Evolutionary conservation across 805 yeast genomes (phyloP).

Genomic region (Groenewaldozyma tartarivorans): DNA sequence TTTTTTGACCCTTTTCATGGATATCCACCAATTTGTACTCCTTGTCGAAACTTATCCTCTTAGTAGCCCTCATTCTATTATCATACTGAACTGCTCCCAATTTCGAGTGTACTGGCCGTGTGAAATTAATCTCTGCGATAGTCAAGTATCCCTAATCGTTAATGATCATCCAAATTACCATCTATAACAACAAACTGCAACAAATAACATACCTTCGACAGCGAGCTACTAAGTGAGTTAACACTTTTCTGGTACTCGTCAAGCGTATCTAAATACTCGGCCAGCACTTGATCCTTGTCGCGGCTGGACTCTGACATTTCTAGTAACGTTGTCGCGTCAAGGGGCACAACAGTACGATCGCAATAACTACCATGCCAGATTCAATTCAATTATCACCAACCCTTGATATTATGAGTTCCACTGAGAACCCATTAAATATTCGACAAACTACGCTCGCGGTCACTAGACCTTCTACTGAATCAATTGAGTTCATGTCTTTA

Average conservation of each 20-base stretch:
- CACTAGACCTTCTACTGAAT: too few species aligned
- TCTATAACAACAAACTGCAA: not conserved
- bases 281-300: too few species aligned
- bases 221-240: slow-evolving; percentile 1
- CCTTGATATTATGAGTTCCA: not conserved
- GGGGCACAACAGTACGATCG: too few species aligned
- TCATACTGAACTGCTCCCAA: slow-evolving; percentile 39
- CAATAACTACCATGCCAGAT: too few species aligned
- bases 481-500: too few species aligned
- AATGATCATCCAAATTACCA: not conserved
- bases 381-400: not conserved
- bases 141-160: slow-evolving; percentile 30
- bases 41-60: slow-evolving; percentile 7
- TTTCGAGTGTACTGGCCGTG: slow-evolving; percentile 15
- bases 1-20: not conserved
- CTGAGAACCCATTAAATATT: too few species aligned
- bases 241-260: slow-evolving; percentile 9
- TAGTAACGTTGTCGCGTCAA: too few species aligned
- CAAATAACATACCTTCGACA: slow-evolving; percentile 5
- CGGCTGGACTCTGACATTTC: too few species aligned
- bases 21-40: slow-evolving; percentile 1
- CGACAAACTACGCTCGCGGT: too few species aligned
- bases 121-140: slow-evolving; percentile 39
- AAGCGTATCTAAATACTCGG: slow-evolving; percentile 9
- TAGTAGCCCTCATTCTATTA: slow-evolving; percentile 22